Base-by-base conservation (phyloP, 306 rosid genomes). In the Abrus precatorius region DNA sequence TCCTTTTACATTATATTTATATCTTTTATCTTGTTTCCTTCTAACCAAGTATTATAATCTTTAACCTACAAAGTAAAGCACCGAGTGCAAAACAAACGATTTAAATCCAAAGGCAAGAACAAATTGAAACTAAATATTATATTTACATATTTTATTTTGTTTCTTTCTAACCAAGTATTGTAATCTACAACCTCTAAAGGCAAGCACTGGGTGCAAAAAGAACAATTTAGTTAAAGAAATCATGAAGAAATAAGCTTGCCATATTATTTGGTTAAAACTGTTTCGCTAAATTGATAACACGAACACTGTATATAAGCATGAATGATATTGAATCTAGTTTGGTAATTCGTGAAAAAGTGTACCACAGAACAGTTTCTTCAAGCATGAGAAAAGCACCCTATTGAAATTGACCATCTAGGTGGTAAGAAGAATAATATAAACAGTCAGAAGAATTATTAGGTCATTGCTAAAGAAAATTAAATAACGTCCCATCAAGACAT, bases 361-460 rank as follows among this genome's bases (percentile, higher is more conserved):
- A 57, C 40, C 30, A 29, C 29, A 30, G 1, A 61, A 5, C 43
- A 34, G 44, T 13, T 61, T 11, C 67, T 61, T 33, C 11, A 61
- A 1, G 3, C 67, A 5, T 43, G 9, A n/a, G 80, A 76, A 76
- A 14, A 32, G n/a, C 32, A 38, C 55, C 74, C 12, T 7, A 55
- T 3, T 41, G 53, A 78, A 32, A 67, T 30, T 32, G 28, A 55
- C 13, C 3, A 41, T 30, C n/a, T 41, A 13, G 41, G 41, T 7
- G 11, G 49, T 44, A 13, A 54, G 27, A 9, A 55, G 66, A 78
- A n/a, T 30, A 78, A 53, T n/a, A 7, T 71, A 48, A 71, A 54
- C 77, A 36, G 40, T 28, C 5, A 54, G 55, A 71, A 65, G 34
- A n/a, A 53, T 1, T 72, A 20, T 20, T 2, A 8, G 14, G n/a